Evolutionary conservation across 176 grass and related monocot species (phyloP).

Genomic region (Metroxylon sagu): DNA sequence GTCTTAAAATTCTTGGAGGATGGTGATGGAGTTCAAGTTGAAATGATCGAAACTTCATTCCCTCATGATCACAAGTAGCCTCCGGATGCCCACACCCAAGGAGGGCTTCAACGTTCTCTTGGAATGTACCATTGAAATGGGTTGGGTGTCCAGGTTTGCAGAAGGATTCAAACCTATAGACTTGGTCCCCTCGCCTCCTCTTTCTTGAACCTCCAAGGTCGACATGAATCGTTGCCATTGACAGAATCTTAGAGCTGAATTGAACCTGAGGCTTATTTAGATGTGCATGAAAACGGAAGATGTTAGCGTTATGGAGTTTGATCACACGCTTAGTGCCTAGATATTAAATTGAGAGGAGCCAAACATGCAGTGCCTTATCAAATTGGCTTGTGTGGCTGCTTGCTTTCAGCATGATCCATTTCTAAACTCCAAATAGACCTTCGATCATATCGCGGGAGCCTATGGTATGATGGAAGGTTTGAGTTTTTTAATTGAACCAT

Average conservation of each 20-base stretch:
- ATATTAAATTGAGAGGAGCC: constrained; percentile 23
- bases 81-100: constrained; percentile 48
- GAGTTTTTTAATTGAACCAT: background rate
- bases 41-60: constrained; percentile 67
- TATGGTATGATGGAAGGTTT: constrained; percentile 6
- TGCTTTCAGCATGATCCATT: constrained; percentile 47
- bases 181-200: constrained; percentile 56
- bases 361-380: constrained; percentile 15
- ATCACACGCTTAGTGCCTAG: constrained; percentile 35
- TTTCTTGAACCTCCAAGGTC: constrained; percentile 47
- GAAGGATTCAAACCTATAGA: constrained; percentile 74
- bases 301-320: background rate
- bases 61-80: constrained; percentile 40
- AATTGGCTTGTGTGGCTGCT: constrained; percentile 12
- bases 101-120: constrained; percentile 58
- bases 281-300: too few species aligned
- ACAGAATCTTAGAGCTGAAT: constrained; percentile 6
- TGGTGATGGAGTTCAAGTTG: constrained; percentile 64
- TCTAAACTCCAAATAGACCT: constrained; percentile 21
- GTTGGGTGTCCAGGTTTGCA: constrained; percentile 64
- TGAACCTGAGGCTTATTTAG: background rate
- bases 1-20: constrained; percentile 42
- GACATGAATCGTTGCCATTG: constrained; percentile 54
- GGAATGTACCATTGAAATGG: constrained; percentile 47
- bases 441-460: constrained; percentile 5